phyloP scores from a whole-genome alignment of 176 grass and related monocot species.

The Oryza officinalis region DNA sequence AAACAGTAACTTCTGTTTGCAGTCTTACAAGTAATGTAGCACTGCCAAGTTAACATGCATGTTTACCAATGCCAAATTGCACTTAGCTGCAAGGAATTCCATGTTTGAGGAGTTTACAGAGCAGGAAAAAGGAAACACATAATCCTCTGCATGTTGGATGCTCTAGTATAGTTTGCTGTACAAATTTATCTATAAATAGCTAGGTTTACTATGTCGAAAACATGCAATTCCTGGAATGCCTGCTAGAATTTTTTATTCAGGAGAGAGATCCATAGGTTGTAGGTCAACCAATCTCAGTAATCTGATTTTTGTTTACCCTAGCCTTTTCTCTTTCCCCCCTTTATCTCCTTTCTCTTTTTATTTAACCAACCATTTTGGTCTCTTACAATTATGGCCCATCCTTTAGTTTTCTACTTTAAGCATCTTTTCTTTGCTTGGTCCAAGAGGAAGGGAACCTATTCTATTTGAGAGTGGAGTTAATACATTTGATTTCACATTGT shows the following conservation, averaged over 20 bases:
- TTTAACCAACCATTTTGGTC: conserved; percentile 29
- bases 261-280: conserved; percentile 1
- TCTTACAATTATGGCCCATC: conserved; percentile 32
- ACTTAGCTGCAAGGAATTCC: not conserved
- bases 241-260: not conserved
- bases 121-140: not conserved
- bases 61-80: not conserved
- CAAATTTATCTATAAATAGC: not conserved
- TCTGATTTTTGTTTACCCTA: conserved; percentile 26
- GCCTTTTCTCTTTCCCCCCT: conserved; percentile 16
- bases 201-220: not conserved
- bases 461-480: conserved; percentile 34
- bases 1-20: not conserved
- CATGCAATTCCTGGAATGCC: not conserved
- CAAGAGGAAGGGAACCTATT: conserved; percentile 45
- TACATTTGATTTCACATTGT: conserved; percentile 18
- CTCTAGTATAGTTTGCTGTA: not conserved
- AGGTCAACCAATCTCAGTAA: not conserved
- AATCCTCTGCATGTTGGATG: not conserved
- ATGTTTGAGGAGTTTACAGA: not conserved
- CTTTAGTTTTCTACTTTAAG: conserved; percentile 44
- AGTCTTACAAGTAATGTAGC: not conserved
- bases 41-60: not conserved
- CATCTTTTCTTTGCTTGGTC: conserved; percentile 88
- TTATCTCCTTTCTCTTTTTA: conserved; percentile 11